A percentile compares a stretch with the other conserved stretches of the same genome.
These are phyloP conservation scores for Diaporthe sp. DNA, from an alignment of 2,329 filamentous ascomycete genomes.

Conservation along the genomic window DNA sequence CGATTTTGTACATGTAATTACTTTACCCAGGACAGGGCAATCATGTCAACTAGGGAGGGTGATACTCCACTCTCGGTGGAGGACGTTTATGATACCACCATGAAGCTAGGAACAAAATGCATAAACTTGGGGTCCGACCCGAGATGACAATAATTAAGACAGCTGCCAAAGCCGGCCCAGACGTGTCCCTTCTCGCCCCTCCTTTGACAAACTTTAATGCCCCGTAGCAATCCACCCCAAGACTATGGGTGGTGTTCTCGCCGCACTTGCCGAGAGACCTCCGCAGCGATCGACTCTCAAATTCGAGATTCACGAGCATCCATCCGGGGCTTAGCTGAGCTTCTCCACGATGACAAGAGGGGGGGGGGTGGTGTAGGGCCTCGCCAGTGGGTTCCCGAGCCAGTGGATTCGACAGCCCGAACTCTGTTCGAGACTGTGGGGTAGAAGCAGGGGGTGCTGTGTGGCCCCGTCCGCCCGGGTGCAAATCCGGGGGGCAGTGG, in stretches of 20 bases:
- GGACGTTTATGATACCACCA: neutral
- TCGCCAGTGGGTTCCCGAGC: constrained; percentile 14
- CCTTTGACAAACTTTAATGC: constrained; percentile 7
- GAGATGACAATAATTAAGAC: constrained; percentile 16
- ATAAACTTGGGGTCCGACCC: constrained; percentile 12
- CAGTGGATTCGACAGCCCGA: constrained; percentile 8
- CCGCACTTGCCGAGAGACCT: constrained; percentile 26
- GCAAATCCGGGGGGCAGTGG: constrained; percentile 29
- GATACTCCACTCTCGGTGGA: neutral
- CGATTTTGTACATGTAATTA: neutral
- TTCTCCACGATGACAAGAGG: constrained; percentile 3
- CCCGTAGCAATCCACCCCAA: no score
- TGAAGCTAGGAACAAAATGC: neutral
- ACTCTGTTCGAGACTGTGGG: constrained; percentile 13
- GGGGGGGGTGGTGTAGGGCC: neutral
- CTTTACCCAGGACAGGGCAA: neutral
- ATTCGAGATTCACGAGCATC: constrained; percentile 19
- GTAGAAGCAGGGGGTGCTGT: constrained; percentile 27
- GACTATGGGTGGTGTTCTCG: neutral
- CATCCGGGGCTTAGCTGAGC: constrained; percentile 5
- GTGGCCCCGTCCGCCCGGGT: neutral
- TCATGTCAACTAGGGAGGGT: neutral
- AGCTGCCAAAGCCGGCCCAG: constrained; percentile 1
- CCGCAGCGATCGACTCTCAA: constrained; percentile 12
- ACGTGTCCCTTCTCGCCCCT: neutral